Evolutionary conservation across 2,329 filamentous ascomycete species (phyloP), one percentile per base, ranked within the genome.

Genomic region (Mycosphaerella sp.): DNA sequence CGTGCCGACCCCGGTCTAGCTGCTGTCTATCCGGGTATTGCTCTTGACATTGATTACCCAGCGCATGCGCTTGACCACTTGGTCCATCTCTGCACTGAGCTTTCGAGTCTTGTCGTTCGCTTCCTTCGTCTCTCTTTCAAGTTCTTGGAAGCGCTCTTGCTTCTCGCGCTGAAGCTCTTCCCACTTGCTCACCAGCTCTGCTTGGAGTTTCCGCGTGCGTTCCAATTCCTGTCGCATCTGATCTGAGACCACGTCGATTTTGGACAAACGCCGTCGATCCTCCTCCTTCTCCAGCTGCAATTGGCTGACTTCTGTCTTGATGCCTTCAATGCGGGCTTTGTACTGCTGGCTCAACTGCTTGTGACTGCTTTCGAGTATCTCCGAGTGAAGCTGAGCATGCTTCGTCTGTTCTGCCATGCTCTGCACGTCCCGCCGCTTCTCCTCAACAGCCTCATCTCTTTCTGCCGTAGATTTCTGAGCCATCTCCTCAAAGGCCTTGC

Each of bases 41-140:
- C 80, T 72, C 72, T 86, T 84, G 48, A 87, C 78, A 50, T 79
- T 82, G 59, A 90, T 76, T 11, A 86, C 84, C 86, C 86, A 90
- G 65, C 76, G 81, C 69, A 91, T 77, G 73, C 88, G 82, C 58
- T 82, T 76, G 48, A 87, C 71, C 26, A 81, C 74, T 53, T 69
- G 70, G 58, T 82, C 75, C 62, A 86, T 84, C 64, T 85, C 79
- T 26, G 76, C 72, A 65, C 87, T 85, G 58, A 81, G 76, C 59
- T 73, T 72, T 34, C 71, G 74, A 4, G 81, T 82, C 57, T 76
- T 75, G 39, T 73, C 71, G 66, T 84, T 83, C 64, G 88, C 62
- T 56, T 72, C 70, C 29, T 70, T 74, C 4, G 82, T 83, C 51
- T 78, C 75, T 12, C 72, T 69, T 66, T 85, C 81, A 64, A 89